phyloP scores from a whole-genome alignment of 2,329 filamentous ascomycete genomes.

The Fusarium sororula region DNA sequence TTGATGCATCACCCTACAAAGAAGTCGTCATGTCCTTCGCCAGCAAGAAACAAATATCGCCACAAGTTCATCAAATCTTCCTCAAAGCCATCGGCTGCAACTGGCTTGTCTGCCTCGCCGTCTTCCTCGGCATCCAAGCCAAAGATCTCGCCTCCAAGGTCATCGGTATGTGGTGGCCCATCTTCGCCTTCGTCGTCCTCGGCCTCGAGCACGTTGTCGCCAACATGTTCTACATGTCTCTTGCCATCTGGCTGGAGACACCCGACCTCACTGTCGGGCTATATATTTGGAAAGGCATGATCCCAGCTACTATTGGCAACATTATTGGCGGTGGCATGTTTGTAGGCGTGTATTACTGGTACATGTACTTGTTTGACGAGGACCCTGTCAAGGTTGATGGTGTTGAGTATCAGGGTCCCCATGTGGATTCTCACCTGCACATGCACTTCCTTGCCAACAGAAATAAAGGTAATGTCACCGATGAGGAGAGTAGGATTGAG shows the following conservation, averaged over 20 bases:
- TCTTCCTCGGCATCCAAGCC: constrained; percentile 58
- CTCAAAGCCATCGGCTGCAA: constrained; percentile 64
- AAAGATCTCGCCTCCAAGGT: constrained; percentile 63
- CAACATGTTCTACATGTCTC: constrained; percentile 64
- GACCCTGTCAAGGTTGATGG: constrained; percentile 20
- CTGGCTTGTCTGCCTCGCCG: constrained; percentile 66
- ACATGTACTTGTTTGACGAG: constrained; percentile 35
- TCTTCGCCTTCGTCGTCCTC: constrained; percentile 62
- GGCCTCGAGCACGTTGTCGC: constrained; percentile 66
- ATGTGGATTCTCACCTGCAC: constrained; percentile 7
- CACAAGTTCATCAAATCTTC: constrained; percentile 62
- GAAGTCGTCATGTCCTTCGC: constrained; percentile 56
- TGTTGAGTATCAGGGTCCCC: constrained; percentile 6
- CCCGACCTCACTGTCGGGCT: constrained; percentile 56
- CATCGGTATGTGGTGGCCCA: constrained; percentile 65
- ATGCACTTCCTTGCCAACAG: constrained; percentile 9
- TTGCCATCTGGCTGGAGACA: constrained; percentile 59
- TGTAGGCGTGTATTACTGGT: constrained; percentile 52
- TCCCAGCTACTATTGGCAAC: constrained; percentile 63
- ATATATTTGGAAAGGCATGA: constrained; percentile 67
- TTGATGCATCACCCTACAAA: constrained; percentile 53
- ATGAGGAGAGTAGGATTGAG: constrained; percentile 34
- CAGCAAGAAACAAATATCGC: constrained; percentile 58
- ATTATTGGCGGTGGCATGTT: constrained; percentile 63
- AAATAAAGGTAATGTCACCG: not conserved